Evolutionary conservation across 2,329 filamentous ascomycete species (phyloP), one percentile per base, ranked within the genome.

Genomic region (Magnaporthiopsis rhizophila): DNA sequence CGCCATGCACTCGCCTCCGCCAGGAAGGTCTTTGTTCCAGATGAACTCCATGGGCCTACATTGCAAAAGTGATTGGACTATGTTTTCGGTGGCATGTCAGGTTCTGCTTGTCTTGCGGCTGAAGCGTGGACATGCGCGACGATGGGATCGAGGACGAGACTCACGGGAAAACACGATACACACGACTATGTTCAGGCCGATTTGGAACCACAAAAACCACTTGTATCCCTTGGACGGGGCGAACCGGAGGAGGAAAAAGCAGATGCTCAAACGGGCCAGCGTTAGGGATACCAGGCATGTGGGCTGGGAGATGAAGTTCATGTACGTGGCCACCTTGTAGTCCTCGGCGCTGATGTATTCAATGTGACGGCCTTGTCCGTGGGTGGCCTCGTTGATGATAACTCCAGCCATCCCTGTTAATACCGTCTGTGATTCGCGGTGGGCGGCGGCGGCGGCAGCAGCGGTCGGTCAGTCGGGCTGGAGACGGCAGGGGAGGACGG

Each of bases 1-100:
- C 1, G 65, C 73, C 0, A 80, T 80, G 0, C 66, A 63, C 2
- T 69, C 69, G 0, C 71, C 74, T 15, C 13, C 36, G 65, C 65
- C 38, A 0, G 65, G 65, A 21, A 73, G 67, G 15, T 75, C 69
- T 67, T 75, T 77, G 60, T 74, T 70, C 80, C 82, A 85, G 69
- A 84, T 84, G 67, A 75, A 81, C 8, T 73, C 74, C 1, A 79
- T 70, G 0, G 83, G 82, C 0, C 67, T 71, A 71, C 82, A 85
- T 68, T 84, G 82, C 21, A 85, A 76, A 0, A 81, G 67, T 6
- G 80, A 76, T 60, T 60, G 59, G 9, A 24, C 59, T 60, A 2
- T 12, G 8, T 58, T 58, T 59, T n/a, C 15, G 34, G 1, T 36
- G 8, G 34, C 26, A 36, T 60, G 18, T 36, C 15, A 38, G 59